Conservation (phyloP, 441 rosid species). For the Melianthus villosus region DNA sequence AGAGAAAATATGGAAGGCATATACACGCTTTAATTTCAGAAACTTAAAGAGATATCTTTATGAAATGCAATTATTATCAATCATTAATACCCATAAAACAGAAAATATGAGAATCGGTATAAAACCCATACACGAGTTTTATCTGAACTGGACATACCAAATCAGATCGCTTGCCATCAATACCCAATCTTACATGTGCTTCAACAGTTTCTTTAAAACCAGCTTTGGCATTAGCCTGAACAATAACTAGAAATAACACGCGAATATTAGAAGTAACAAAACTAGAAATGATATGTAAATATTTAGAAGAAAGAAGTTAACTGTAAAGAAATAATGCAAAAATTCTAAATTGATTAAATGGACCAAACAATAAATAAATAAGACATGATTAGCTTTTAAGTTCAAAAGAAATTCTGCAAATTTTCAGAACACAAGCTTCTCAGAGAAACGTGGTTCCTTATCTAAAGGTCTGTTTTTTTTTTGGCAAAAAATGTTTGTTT, state of each 20-base stretch:
- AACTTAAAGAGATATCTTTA: neutral
- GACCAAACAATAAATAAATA: too few relatives aligned
- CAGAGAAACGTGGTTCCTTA: too few relatives aligned
- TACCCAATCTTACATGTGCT: slow-evolving; percentile 75
- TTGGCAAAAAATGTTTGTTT: too few relatives aligned
- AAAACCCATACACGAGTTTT: too few relatives aligned
- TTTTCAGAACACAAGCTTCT: too few relatives aligned
- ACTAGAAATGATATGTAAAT: neutral
- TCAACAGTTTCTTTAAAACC: slow-evolving; percentile 81
- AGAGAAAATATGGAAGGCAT: too few relatives aligned
- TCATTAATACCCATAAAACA: neutral
- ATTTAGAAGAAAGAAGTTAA: neutral
- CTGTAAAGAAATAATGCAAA: neutral
- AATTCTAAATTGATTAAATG: too few relatives aligned
- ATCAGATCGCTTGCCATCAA: slow-evolving; percentile 60
- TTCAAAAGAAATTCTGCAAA: too few relatives aligned
- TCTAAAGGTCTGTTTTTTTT: too few relatives aligned
- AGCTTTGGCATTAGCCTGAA: slow-evolving; percentile 55
- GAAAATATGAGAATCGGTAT: neutral
- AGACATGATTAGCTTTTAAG: too few relatives aligned
- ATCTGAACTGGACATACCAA: slow-evolving; percentile 44
- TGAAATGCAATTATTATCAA: neutral
- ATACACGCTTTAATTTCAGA: too few relatives aligned
- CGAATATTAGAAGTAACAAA: slow-evolving; percentile 1
- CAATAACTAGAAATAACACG: slow-evolving; percentile 14